Conservation (phyloP, 208 protist genomes). For the Leishmania braziliensis region DNA sequence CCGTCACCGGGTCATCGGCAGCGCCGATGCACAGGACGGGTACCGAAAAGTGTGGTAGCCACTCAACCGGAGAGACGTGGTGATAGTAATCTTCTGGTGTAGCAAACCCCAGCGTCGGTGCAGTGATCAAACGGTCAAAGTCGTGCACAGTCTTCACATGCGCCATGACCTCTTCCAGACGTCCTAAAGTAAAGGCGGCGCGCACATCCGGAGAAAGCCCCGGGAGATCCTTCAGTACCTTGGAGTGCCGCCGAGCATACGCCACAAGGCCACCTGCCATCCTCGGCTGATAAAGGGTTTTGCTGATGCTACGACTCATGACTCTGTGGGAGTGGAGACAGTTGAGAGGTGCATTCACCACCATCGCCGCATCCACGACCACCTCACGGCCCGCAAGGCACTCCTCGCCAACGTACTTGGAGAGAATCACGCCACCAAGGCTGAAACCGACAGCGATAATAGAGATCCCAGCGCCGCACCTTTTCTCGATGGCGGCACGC, state of each 20-base stretch:
- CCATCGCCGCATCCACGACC: constrained; percentile 46
- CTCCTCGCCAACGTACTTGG: constrained; percentile 68
- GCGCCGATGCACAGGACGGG: constrained; percentile 67
- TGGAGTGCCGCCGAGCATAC: constrained; percentile 52
- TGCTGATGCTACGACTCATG: constrained; percentile 28
- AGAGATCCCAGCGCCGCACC: constrained; percentile 29
- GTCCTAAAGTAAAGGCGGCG: constrained; percentile 26
- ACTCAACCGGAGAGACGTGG: constrained; percentile 48
- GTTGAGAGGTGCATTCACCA: constrained; percentile 67
- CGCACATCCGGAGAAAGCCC: constrained; percentile 37
- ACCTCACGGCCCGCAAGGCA: constrained; percentile 17
- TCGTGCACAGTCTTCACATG: constrained; percentile 50
- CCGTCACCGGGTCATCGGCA: constrained; percentile 63
- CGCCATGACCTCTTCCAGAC: constrained; percentile 34
- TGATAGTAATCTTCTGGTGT: constrained; percentile 66
- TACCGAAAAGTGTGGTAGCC: constrained; percentile 47
- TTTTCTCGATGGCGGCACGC: constrained; percentile 24
- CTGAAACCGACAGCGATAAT: constrained; percentile 71
- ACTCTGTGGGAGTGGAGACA: constrained; percentile 37
- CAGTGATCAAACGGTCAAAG: constrained; percentile 64
- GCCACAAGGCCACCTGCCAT: constrained; percentile 48
- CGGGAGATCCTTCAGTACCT: constrained; percentile 46
- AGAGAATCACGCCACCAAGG: constrained; percentile 70
- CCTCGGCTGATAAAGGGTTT: constrained; percentile 56
- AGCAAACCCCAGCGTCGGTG: constrained; percentile 58